Evolutionary conservation across 495 filamentous ascomycete species (phyloP).

Genomic region (Apodospora peruviana): DNA sequence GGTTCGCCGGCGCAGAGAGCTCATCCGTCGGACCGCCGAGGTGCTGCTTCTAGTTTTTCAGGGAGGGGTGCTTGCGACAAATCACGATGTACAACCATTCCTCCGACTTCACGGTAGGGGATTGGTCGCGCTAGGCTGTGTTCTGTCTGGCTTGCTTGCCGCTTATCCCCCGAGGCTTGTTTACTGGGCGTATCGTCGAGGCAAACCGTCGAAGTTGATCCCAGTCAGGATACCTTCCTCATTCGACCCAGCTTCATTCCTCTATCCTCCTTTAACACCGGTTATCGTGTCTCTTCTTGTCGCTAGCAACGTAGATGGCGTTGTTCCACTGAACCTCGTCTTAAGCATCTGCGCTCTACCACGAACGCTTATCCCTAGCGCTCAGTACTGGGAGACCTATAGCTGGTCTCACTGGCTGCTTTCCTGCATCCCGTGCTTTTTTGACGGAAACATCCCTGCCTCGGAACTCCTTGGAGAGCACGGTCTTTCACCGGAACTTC

Average conservation of each 20-base stretch:
- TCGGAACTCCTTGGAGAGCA: neutral
- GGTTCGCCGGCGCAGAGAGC: slow-evolving; percentile 37
- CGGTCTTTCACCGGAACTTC: slow-evolving; percentile 49
- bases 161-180: slow-evolving; percentile 44
- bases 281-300: slow-evolving; percentile 73
- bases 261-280: slow-evolving; percentile 78
- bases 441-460: slow-evolving; percentile 26
- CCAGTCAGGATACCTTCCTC: slow-evolving; percentile 54
- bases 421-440: slow-evolving; percentile 49
- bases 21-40: slow-evolving; percentile 39
- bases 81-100: slow-evolving; percentile 27
- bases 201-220: slow-evolving; percentile 28
- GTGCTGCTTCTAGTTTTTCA: slow-evolving; percentile 39
- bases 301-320: slow-evolving; percentile 45
- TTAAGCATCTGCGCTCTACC: slow-evolving; percentile 77
- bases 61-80: slow-evolving; percentile 26
- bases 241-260: slow-evolving; percentile 86
- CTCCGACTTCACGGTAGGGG: slow-evolving; percentile 29
- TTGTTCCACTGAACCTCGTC: slow-evolving; percentile 72
- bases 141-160: slow-evolving; percentile 21
- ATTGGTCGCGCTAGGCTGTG: slow-evolving; percentile 16
- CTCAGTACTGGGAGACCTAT: slow-evolving; percentile 45
- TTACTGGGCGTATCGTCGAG: slow-evolving; percentile 34
- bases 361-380: slow-evolving; percentile 60
- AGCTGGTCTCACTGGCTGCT: slow-evolving; percentile 69